phyloP scores from a whole-genome alignment of 306 rosid genomes.

The Medicago arabica region DNA sequence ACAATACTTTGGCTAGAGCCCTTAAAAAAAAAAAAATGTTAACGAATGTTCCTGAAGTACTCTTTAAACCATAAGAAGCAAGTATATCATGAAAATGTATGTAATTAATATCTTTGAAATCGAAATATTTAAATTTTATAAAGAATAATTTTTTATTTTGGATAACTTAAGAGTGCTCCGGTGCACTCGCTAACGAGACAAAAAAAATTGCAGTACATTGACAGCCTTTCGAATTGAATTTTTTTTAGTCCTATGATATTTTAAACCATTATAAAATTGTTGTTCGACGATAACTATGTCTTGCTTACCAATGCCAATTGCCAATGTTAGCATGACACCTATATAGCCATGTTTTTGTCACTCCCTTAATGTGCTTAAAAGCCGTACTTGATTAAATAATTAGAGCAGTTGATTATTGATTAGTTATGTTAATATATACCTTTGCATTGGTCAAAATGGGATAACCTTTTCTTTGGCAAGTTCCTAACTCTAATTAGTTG shows the following conservation, averaged over 20 bases:
- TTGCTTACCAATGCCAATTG: slow-evolving; percentile 32
- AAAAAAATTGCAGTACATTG: not conserved
- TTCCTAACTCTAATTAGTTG: slow-evolving; percentile 11
- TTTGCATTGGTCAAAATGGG: slow-evolving; percentile 38
- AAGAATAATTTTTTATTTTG: too few species aligned
- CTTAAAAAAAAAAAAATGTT: too few species aligned
- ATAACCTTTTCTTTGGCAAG: slow-evolving; percentile 39
- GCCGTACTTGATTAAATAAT: slow-evolving; percentile 15
- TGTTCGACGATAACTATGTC: slow-evolving; percentile 38
- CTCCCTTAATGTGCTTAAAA: not conserved
- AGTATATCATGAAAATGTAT: too few species aligned
- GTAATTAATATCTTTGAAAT: too few species aligned
- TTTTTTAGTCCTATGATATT: not conserved
- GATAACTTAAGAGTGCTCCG: too few species aligned
- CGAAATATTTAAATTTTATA: too few species aligned
- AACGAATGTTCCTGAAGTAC: too few species aligned
- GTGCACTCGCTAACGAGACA: too few species aligned
- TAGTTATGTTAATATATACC: slow-evolving; percentile 14
- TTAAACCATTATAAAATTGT: not conserved
- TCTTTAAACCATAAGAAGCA: too few species aligned
- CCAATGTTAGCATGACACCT: slow-evolving; percentile 40
- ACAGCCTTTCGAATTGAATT: slow-evolving; percentile 6
- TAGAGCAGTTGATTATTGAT: slow-evolving; percentile 24
- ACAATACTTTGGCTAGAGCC: too few species aligned
- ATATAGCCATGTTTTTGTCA: not conserved